Evolutionary conservation across 768 basidiomycete genomes (phyloP).

Genomic region (Lanmaoa pseudosensibilis): DNA sequence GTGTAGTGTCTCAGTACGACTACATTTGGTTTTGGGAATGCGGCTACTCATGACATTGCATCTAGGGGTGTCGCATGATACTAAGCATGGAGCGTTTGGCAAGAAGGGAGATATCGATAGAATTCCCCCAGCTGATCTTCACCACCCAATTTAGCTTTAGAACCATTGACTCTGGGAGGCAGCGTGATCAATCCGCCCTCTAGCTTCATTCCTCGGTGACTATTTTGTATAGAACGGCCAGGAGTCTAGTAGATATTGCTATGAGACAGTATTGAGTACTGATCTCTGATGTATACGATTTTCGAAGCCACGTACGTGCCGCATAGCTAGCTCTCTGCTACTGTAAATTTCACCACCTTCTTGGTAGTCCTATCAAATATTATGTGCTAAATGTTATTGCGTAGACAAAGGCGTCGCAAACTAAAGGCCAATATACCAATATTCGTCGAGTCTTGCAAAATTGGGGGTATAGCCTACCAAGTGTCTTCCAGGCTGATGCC

Average conservation of each 20-base stretch:
- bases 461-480: background rate
- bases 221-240: background rate
- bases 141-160: constrained; percentile 13
- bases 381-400: background rate
- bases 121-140: background rate
- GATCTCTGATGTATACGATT: background rate
- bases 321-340: too few relatives aligned
- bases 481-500: background rate
- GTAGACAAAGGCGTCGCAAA: background rate
- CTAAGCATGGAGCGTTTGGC: constrained; percentile 23
- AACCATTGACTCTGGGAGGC: background rate
- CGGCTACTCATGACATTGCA: background rate
- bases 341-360: background rate
- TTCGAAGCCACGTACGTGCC: background rate
- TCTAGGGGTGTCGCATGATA: constrained; percentile 29
- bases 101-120: background rate
- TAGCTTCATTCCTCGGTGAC: background rate
- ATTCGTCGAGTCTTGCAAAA: too few relatives aligned
- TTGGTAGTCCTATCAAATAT: too few relatives aligned
- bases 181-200: background rate
- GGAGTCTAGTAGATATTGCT: too few relatives aligned
- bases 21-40: background rate
- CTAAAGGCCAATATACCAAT: background rate
- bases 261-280: too few relatives aligned
- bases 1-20: constrained; percentile 15